These are phyloP conservation scores for Penicillium steckii DNA, from an alignment of 495 filamentous ascomycete genomes.

Conservation along the genomic window DNA sequence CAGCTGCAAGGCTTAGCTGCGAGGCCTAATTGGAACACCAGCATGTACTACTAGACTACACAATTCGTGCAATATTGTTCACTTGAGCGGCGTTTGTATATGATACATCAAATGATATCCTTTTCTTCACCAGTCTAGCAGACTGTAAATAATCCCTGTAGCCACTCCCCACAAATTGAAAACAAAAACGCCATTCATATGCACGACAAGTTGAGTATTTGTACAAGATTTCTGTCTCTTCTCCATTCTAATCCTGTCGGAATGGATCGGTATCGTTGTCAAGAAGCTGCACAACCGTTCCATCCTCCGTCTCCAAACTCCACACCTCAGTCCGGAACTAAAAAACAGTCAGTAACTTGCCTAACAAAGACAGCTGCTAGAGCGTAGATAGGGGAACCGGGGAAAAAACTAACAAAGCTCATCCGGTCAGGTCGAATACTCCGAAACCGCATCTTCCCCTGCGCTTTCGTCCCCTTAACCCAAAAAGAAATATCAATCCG, in stretches of 20 bases:
- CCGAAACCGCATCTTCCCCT: constrained; percentile 77
- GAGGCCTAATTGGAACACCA: constrained; percentile 15
- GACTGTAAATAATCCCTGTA: neutral
- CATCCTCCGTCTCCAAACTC: constrained; percentile 69
- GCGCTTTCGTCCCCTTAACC: constrained; percentile 76
- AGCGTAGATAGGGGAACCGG: neutral
- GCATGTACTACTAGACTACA: constrained; percentile 46
- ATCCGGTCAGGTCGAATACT: constrained; percentile 69
- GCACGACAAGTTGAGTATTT: constrained; percentile 21
- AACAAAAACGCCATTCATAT: constrained; percentile 32
- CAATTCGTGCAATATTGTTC: constrained; percentile 37
- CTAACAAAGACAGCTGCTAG: neutral
- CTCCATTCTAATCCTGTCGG: constrained; percentile 24
- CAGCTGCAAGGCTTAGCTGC: too few species aligned
- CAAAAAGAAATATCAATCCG: constrained; percentile 82
- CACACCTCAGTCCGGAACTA: constrained; percentile 76
- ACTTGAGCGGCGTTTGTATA: constrained; percentile 47
- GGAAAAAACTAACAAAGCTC: constrained; percentile 58
- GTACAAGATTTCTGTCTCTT: constrained; percentile 18
- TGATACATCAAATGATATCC: constrained; percentile 50
- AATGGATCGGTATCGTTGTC: constrained; percentile 63
- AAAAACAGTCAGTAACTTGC: neutral
- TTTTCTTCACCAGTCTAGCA: constrained; percentile 18
- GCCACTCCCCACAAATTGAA: too few species aligned
- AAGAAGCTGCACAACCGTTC: constrained; percentile 62